phyloP scores from a whole-genome alignment of 2,329 filamentous ascomycete genomes.

The Xylaria sp. region DNA sequence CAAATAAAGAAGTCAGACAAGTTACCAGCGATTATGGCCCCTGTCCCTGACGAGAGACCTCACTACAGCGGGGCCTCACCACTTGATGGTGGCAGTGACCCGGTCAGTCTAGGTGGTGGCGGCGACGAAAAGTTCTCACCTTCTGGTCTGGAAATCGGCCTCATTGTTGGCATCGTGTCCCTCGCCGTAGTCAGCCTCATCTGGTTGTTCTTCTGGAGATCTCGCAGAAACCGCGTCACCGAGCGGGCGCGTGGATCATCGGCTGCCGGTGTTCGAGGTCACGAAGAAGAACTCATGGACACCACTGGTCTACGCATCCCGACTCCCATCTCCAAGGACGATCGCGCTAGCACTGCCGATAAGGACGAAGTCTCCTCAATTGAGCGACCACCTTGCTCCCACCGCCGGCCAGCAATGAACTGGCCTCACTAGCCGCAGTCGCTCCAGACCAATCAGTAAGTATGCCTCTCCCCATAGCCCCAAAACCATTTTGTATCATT shows the following conservation, averaged over 20 bases:
- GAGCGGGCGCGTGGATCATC: slow-evolving; percentile 26
- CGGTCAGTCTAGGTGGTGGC: slow-evolving; percentile 36
- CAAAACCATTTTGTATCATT: no score
- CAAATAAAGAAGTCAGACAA: background rate
- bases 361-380: slow-evolving; percentile 39
- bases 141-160: slow-evolving; percentile 44
- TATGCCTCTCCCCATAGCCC: background rate
- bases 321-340: slow-evolving; percentile 39
- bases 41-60: slow-evolving; percentile 31
- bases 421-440: slow-evolving; percentile 38
- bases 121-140: slow-evolving; percentile 32
- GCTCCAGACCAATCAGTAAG: slow-evolving; percentile 34
- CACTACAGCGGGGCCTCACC: slow-evolving; percentile 45
- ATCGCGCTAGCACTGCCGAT: slow-evolving; percentile 34
- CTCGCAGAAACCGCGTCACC: slow-evolving; percentile 41
- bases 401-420: slow-evolving; percentile 23
- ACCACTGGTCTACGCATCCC: slow-evolving; percentile 30
- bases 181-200: slow-evolving; percentile 42
- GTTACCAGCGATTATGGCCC: slow-evolving; percentile 25
- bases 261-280: background rate
- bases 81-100: slow-evolving; percentile 43
- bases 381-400: slow-evolving; percentile 32
- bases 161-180: slow-evolving; percentile 44
- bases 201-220: slow-evolving; percentile 46
- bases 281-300: slow-evolving; percentile 34